Evolutionary conservation across 2,329 filamentous ascomycete genomes (phyloP).

Genomic region (Parascedosporium putredinis): DNA sequence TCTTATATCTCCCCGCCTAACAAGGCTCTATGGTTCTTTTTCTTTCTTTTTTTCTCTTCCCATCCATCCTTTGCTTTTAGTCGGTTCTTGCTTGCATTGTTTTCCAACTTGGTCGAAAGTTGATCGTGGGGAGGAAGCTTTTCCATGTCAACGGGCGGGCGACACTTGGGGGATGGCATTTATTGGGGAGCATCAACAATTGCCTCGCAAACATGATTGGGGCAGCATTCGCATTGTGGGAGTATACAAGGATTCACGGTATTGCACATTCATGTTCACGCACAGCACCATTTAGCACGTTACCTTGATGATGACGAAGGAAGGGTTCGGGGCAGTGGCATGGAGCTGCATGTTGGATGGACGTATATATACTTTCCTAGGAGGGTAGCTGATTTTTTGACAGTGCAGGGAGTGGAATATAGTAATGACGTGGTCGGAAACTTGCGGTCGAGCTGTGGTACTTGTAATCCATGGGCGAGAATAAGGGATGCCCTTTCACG

Average conservation of each 20-base stretch:
- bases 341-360: not conserved
- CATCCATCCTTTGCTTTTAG: no score
- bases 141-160: not conserved
- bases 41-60: not conserved
- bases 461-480: no score
- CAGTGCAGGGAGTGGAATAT: not conserved
- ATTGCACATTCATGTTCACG: not conserved
- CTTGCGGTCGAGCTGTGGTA: no score
- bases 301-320: not conserved
- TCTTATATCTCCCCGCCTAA: no score
- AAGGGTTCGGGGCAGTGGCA: not conserved
- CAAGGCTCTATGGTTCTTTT: not conserved
- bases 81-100: no score
- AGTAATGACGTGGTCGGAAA: not conserved
- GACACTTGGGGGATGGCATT: not conserved
- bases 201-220: not conserved
- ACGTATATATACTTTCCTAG: not conserved
- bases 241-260: not conserved
- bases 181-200: not conserved
- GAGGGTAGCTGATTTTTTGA: not conserved
- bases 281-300: not conserved
- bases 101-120: no score
- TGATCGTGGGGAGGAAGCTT: not conserved
- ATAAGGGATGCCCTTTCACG: no score
- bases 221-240: slow-evolving; percentile 1